Evolutionary conservation across 306 rosid genomes (phyloP), one percentile per base, ranked within the genome.

Genomic region (Coriaria nepalensis): DNA sequence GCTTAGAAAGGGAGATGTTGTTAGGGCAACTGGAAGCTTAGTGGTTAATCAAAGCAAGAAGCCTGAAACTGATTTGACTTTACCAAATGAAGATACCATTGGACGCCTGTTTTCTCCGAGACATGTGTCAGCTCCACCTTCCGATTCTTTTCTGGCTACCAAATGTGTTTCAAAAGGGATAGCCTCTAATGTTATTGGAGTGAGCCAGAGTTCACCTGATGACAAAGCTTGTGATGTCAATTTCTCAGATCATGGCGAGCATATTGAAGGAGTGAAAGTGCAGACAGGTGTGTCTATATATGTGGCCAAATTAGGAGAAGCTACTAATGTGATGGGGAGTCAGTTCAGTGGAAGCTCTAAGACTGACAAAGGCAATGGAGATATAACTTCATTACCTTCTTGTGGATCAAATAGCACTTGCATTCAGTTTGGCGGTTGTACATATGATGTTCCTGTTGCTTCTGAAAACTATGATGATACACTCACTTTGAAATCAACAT

Each of bases 1-100:
- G 2, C 60, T 92, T 78, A 82, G 73, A 76, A 92, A 54, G 81
- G 98, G 98, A 51, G 83, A 79, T 68, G 56, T 62, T 38, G 92
- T 92, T 59, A 79, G 77, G 72, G 82, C 74, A 46, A 45, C 73
- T 45, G 35, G 50, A 15, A 78, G 72, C 68, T 35, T 69, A 57
- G 59, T 55, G 49, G 38, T 56, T 57, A 64, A 50, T 40, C 56
- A 63, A 59, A 58, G 43, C 56, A 66, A 44, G 33, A 59, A 47
- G 49, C 52, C 59, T 40, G 55, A 42, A 58, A 55, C 44, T 55
- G 44, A 44, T 57, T 73, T 71, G 62, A 64, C 60, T 46, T 33
- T 47, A 61, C 48, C 45, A 51, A 50, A 50, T 47, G 47, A 14
- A 7, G 39, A 61, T 61, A 13, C 45, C 49, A 13, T 48, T 49